Conservation (phyloP, 2,329 filamentous ascomycete genomes). For the Cucurbitaria berberidis region DNA sequence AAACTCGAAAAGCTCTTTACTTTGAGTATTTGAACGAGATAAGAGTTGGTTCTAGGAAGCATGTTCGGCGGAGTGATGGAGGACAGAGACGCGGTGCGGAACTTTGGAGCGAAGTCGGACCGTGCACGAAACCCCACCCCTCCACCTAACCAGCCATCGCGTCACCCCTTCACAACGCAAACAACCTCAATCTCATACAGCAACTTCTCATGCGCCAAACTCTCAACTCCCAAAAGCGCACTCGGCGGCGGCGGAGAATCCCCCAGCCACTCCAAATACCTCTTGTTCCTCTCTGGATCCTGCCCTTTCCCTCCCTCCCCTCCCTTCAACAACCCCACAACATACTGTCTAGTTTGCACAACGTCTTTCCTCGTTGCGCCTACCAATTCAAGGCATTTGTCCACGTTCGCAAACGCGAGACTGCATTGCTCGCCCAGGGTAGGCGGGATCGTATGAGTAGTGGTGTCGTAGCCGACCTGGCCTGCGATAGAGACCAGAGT, state of each 20-base stretch:
- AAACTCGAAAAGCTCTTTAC: no score
- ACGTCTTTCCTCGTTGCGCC: constrained; percentile 10
- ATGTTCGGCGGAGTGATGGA: no score
- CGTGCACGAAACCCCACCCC: no score
- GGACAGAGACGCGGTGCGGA: no score
- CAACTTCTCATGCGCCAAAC: constrained; percentile 3
- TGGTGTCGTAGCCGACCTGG: constrained; percentile 10
- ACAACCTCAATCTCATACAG: constrained; percentile 17
- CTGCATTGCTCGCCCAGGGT: constrained; percentile 9
- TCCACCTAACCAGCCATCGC: background rate
- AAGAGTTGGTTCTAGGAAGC: no score
- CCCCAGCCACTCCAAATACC: constrained; percentile 13
- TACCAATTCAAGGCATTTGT: constrained; percentile 10
- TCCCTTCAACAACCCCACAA: constrained; percentile 7
- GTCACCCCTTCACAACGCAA: constrained; percentile 1
- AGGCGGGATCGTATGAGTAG: background rate
- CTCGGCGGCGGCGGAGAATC: constrained; percentile 10
- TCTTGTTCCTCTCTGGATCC: constrained; percentile 7
- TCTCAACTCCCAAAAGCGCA: constrained; percentile 6
- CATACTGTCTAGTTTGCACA: constrained; percentile 12
- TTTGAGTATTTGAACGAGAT: no score
- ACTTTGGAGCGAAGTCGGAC: background rate
- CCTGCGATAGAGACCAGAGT: constrained; percentile 11
- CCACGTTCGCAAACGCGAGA: constrained; percentile 10
- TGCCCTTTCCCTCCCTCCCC: constrained; percentile 1